phyloP scores from a whole-genome alignment of 495 filamentous ascomycete genomes.

The Rhypophila decipiens region DNA sequence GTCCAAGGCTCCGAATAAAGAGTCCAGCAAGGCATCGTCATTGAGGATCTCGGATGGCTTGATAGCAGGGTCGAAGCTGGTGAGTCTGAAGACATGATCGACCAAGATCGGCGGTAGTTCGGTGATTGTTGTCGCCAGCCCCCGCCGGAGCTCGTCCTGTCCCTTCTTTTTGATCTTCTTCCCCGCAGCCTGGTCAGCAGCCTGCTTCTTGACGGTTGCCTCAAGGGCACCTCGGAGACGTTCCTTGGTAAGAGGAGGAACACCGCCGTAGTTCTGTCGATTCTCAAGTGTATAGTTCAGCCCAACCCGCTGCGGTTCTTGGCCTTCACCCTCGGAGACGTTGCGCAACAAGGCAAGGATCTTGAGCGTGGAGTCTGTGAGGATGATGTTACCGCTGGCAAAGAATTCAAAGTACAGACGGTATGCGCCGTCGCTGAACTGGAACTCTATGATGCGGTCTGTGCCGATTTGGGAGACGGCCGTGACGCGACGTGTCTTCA shows the following conservation, averaged over 20 bases:
- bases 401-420: slow-evolving; percentile 92
- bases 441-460: slow-evolving; percentile 85
- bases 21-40: slow-evolving; percentile 55
- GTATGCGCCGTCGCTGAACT: slow-evolving; percentile 87
- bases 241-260: slow-evolving; percentile 66
- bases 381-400: slow-evolving; percentile 82
- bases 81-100: slow-evolving; percentile 73
- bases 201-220: slow-evolving; percentile 51
- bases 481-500: slow-evolving; percentile 82
- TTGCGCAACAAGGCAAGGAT: slow-evolving; percentile 75
- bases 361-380: slow-evolving; percentile 74
- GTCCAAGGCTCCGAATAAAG: slow-evolving; percentile 57
- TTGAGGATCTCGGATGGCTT: slow-evolving; percentile 63
- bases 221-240: slow-evolving; percentile 63
- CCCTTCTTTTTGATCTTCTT: slow-evolving; percentile 73
- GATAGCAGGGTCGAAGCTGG: slow-evolving; percentile 57
- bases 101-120: slow-evolving; percentile 82
- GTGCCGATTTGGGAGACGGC: slow-evolving; percentile 79
- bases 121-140: slow-evolving; percentile 72
- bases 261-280: slow-evolving; percentile 72
- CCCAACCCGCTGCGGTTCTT: slow-evolving; percentile 70
- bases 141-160: slow-evolving; percentile 67
- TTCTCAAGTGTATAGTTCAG: slow-evolving; percentile 72
- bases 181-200: slow-evolving; percentile 35
- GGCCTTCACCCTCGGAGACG: slow-evolving; percentile 65